A percentile compares a stretch with the other conserved stretches of the same genome.
Conservation (phyloP, 257 asterid species). For the Anisodus tanguticus region DNA sequence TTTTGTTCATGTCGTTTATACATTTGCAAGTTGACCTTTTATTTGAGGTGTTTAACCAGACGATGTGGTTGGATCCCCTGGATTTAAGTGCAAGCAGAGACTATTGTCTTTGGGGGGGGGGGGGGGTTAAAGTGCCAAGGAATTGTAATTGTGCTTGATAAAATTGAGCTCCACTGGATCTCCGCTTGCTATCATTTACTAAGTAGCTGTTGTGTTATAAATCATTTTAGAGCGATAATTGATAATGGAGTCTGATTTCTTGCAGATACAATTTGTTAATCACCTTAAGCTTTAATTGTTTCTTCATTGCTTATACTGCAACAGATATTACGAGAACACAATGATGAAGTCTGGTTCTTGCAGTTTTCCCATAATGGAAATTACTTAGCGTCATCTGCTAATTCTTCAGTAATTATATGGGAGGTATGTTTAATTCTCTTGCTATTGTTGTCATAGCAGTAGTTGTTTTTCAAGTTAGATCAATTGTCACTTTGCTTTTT, state of each 20-base stretch:
- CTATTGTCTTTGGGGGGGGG: neutral
- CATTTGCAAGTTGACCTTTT: neutral
- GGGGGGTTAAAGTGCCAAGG: neutral
- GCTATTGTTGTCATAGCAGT: neutral
- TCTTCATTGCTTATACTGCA: conserved; percentile 31
- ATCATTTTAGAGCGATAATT: neutral
- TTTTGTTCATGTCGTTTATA: neutral
- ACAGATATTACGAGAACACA: conserved; percentile 70
- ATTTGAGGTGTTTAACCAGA: neutral
- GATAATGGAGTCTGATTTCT: neutral
- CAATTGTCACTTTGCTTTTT: conserved; percentile 6
- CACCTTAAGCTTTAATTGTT: conserved; percentile 21
- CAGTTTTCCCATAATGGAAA: conserved; percentile 83
- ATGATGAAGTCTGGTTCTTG: conserved; percentile 80
- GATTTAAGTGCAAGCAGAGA: neutral
- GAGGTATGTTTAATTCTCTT: conserved; percentile 54
- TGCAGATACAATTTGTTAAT: neutral
- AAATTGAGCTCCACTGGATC: conserved; percentile 3
- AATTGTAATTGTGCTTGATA: conserved; percentile 20
- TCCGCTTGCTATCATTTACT: conserved; percentile 1
- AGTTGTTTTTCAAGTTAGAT: conserved; percentile 15
- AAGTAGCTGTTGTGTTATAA: neutral
- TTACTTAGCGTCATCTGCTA: conserved; percentile 78
- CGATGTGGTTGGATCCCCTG: conserved; percentile 16
- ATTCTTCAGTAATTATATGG: conserved; percentile 71